Base-by-base conservation (phyloP, 306 rosid species). In the Prunus mume region DNA sequence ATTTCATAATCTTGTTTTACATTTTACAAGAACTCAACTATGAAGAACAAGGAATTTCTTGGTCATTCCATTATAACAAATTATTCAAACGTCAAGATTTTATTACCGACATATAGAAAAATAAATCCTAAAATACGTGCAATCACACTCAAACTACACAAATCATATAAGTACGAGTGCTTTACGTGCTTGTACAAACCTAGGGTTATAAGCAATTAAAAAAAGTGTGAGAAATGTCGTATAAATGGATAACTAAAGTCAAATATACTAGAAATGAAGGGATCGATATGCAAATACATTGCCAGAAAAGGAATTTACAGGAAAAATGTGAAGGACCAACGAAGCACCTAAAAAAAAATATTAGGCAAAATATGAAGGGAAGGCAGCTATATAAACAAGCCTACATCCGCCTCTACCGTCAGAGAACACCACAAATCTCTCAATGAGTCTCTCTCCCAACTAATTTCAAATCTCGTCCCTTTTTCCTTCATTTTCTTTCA, bases 361-460 rank as follows among this genome's bases (percentile, higher is more conserved):
- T 41, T 45, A 46, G 13, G 51, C 22, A 77, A 65, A 41, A 18
- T 51, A 6, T 47, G 14, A 54, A 65, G 63, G 63, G 61, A 5
- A 71, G 67, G 69, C 82, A 72, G 75, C 72, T 64, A 75, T 72
- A 64, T 72, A 79, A 65, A 43, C 28, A 64, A 13, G 11, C 10
- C 27, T 3, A 38, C 50, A 55, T 55, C 61, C 2, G 24, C 61
- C 61, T 52, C n/a, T 25, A n/a, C 52, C 73, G 34, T 27, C 38
- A 18, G 11, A 25, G 12, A 51, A 41, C 50, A 5, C 7, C 51
- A 24, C 17, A 8, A 19, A 47, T 61, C 9, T 38, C 43, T 38
- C 43, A 6, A 9, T 6, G 43, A 38, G 43, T 38, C 43, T 38
- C 43, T 38, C 43, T 38, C 9, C 43, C 43, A 38, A 38, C 43